phyloP scores from a whole-genome alignment of 345 rosid species.

The Draba incana region DNA sequence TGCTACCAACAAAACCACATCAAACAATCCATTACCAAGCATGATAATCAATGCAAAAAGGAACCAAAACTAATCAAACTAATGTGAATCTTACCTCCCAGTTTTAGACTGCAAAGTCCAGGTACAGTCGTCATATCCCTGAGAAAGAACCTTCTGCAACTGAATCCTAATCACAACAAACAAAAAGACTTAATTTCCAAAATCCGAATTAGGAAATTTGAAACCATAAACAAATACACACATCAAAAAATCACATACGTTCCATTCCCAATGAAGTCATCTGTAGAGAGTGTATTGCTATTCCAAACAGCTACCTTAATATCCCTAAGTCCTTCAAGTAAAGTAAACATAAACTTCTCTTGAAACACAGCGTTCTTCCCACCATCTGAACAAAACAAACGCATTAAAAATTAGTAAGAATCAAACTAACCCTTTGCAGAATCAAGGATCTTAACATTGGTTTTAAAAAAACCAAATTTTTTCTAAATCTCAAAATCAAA shows the following conservation, averaged over 20 bases:
- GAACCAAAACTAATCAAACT: slow-evolving; percentile 1
- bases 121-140: slow-evolving; percentile 73
- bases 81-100: slow-evolving; percentile 64
- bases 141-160: slow-evolving; percentile 71
- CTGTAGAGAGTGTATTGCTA: slow-evolving; percentile 64
- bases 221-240: background rate
- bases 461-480: background rate
- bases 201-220: background rate
- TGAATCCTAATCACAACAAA: slow-evolving; percentile 57
- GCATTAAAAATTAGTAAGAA: slow-evolving; percentile 9
- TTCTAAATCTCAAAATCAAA: slow-evolving; percentile 16
- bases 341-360: slow-evolving; percentile 74
- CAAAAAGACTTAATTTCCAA: slow-evolving; percentile 25
- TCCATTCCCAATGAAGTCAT: slow-evolving; percentile 88
- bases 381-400: slow-evolving; percentile 60
- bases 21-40: slow-evolving; percentile 6
- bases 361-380: slow-evolving; percentile 80
- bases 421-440: background rate
- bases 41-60: slow-evolving; percentile 16
- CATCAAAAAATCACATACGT: slow-evolving; percentile 51
- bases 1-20: background rate
- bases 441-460: background rate
- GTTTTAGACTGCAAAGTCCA: slow-evolving; percentile 85
- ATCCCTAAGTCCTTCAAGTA: slow-evolving; percentile 88
- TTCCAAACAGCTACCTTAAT: slow-evolving; percentile 67